Evolutionary conservation across 2,329 filamentous ascomycete species (phyloP).

Genomic region (Phialocephala subalpina): DNA sequence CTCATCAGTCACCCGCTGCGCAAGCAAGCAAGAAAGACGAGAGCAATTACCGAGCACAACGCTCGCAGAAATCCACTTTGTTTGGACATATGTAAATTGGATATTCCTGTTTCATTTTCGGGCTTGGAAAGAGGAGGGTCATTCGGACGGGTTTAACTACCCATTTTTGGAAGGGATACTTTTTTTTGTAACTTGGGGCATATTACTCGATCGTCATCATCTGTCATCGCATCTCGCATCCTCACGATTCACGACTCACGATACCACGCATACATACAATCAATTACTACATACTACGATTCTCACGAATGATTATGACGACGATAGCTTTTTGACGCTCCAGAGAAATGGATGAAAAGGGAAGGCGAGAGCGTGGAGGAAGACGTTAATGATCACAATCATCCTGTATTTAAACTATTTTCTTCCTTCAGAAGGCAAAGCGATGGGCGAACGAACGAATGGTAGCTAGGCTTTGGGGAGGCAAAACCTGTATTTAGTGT

Average conservation of each 20-base stretch:
- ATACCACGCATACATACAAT: slow-evolving; percentile 6
- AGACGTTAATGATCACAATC: slow-evolving; percentile 5
- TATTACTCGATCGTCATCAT: neutral
- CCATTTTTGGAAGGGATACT: slow-evolving; percentile 14
- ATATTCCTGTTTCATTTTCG: slow-evolving; percentile 11
- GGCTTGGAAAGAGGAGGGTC: slow-evolving; percentile 18
- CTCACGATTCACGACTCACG: slow-evolving; percentile 12
- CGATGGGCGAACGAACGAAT: neutral
- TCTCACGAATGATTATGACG: slow-evolving; percentile 12
- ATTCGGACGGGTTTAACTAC: slow-evolving; percentile 6
- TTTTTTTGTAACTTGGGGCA: neutral
- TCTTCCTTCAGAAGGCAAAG: neutral
- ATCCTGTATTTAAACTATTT: neutral
- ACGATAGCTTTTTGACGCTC: neutral
- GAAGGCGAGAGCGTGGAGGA: neutral
- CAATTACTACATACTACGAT: slow-evolving; percentile 5
- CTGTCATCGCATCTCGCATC: neutral
- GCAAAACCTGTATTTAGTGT: slow-evolving; percentile 2
- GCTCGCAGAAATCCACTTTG: slow-evolving; percentile 24
- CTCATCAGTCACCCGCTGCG: slow-evolving; percentile 18
- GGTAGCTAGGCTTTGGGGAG: neutral
- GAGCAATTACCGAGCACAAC: slow-evolving; percentile 19
- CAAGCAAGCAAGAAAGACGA: slow-evolving; percentile 12
- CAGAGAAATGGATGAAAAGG: neutral
- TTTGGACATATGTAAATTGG: slow-evolving; percentile 35